Conservation (phyloP, 306 rosid species). For the Styphnolobium japonicum region DNA sequence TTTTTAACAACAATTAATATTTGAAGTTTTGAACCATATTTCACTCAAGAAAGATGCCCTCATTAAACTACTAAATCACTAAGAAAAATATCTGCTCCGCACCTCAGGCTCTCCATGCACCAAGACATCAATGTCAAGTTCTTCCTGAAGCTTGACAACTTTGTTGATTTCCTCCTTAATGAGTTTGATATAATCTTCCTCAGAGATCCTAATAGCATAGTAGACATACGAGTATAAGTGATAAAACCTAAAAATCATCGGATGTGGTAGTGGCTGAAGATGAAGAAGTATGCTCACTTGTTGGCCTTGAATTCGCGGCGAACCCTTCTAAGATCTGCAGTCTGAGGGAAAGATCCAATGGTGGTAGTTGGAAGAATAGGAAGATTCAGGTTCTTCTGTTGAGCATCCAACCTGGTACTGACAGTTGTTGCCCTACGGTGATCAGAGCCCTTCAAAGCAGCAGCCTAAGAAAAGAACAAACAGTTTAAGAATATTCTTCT, state of each 20-base stretch:
- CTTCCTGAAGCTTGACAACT: constrained; percentile 63
- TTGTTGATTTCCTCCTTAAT: constrained; percentile 58
- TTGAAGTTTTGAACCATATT: not conserved
- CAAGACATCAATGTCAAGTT: constrained; percentile 62
- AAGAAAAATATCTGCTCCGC: constrained; percentile 1
- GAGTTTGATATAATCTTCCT: constrained; percentile 44
- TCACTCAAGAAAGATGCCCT: not conserved
- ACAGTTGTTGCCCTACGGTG: constrained; percentile 55
- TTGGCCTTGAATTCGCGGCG: constrained; percentile 63
- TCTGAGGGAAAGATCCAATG: constrained; percentile 67
- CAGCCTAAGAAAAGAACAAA: constrained; percentile 41
- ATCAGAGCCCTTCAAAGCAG: constrained; percentile 58
- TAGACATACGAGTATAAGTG: not conserved
- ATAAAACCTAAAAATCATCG: not conserved
- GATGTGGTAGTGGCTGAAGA: not conserved
- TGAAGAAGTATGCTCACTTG: constrained; percentile 35
- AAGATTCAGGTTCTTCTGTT: constrained; percentile 65
- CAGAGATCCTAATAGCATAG: constrained; percentile 44
- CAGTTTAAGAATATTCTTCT: not conserved
- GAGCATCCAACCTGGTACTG: constrained; percentile 48
- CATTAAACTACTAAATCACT: not conserved
- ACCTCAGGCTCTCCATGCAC: constrained; percentile 77
- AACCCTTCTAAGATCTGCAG: constrained; percentile 53
- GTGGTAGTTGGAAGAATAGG: constrained; percentile 68
- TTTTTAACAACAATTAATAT: not conserved